Evolutionary conservation across 306 rosid species (phyloP).

Genomic region (Gillenia trifoliata): DNA sequence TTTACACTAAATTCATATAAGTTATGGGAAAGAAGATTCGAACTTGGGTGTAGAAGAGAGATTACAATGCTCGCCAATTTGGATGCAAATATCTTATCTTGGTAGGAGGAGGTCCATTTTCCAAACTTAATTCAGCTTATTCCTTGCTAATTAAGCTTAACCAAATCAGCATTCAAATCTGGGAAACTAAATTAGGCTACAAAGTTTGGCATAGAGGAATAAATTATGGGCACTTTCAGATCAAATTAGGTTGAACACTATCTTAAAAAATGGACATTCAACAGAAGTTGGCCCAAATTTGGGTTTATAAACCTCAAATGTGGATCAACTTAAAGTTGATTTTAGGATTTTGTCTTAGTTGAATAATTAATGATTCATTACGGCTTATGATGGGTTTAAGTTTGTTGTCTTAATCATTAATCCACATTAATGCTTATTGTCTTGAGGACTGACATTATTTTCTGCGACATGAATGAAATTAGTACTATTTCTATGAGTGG

Average conservation of each 20-base stretch:
- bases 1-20: too few species aligned
- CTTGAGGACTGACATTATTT: not conserved
- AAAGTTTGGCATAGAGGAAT: not conserved
- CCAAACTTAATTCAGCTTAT: constrained; percentile 9
- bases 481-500: not conserved
- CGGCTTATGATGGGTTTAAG: not conserved
- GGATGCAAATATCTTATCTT: not conserved
- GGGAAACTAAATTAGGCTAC: not conserved
- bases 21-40: too few species aligned
- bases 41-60: too few species aligned
- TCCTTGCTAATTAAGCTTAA: not conserved
- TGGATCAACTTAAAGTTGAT: not conserved
- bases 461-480: not conserved
- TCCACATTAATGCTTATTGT: not conserved
- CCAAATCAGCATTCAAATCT: not conserved
- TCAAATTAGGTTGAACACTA: not conserved
- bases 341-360: not conserved
- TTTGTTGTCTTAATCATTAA: not conserved
- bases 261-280: not conserved
- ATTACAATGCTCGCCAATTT: not conserved
- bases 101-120: constrained; percentile 30
- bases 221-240: not conserved
- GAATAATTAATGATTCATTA: not conserved
- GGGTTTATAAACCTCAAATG: not conserved
- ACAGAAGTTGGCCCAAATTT: not conserved